These are phyloP conservation scores for Albugo candida DNA, from an alignment of 352 stramenopile genomes.

Conservation along the genomic window DNA sequence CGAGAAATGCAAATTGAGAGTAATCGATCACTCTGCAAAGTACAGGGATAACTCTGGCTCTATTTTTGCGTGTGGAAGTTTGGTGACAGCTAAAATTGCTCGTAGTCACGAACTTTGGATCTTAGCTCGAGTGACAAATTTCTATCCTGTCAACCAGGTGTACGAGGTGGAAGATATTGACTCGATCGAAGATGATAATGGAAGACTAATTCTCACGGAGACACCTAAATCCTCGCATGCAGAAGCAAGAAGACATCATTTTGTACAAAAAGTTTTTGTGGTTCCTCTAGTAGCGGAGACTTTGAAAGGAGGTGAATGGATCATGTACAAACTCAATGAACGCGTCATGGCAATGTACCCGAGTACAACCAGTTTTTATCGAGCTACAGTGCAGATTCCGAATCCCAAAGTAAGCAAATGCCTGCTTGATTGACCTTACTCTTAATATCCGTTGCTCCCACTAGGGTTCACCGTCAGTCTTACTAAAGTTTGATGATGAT, in stretches of 20 bases:
- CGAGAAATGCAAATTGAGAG: background rate
- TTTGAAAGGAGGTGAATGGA: slow-evolving; percentile 42
- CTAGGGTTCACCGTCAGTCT: slow-evolving; percentile 77
- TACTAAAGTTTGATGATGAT: slow-evolving; percentile 96
- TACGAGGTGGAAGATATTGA: slow-evolving; percentile 93
- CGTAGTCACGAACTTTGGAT: slow-evolving; percentile 82
- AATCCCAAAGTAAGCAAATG: slow-evolving; percentile 40
- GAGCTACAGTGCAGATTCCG: slow-evolving; percentile 79
- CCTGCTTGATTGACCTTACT: background rate
- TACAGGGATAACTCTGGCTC: slow-evolving; percentile 10
- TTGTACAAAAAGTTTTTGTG: slow-evolving; percentile 59
- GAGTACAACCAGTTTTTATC: slow-evolving; percentile 95
- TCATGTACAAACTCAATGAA: slow-evolving; percentile 72
- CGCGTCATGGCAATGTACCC: slow-evolving; percentile 95
- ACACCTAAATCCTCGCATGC: background rate
- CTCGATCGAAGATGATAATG: slow-evolving; percentile 14
- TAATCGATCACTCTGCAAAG: background rate
- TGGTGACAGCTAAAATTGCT: slow-evolving; percentile 56
- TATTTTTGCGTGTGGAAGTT: slow-evolving; percentile 22
- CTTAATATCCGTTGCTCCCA: background rate
- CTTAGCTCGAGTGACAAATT: slow-evolving; percentile 79
- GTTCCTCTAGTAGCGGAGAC: slow-evolving; percentile 78
- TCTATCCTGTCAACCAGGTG: slow-evolving; percentile 76
- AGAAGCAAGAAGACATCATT: slow-evolving; percentile 22
- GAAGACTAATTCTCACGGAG: background rate